Evolutionary conservation across 2,329 filamentous ascomycete species (phyloP), one percentile per base, ranked within the genome.

Genomic region (Cordyceps cateniannulata): DNA sequence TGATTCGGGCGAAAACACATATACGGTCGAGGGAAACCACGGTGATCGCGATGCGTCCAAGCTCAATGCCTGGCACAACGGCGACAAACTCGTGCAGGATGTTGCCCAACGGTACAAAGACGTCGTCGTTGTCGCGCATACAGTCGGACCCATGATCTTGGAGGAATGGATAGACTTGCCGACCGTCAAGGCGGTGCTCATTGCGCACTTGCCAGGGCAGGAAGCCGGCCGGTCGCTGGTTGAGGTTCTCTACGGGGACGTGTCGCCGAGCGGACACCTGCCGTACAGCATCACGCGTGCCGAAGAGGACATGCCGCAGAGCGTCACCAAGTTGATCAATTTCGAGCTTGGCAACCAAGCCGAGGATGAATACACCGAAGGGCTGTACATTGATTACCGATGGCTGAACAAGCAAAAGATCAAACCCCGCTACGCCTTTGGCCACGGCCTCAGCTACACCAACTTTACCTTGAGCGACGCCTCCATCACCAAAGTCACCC

Each of bases 331-430:
- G 3, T 65, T 78, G 8, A 71, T 74, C n/a, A 76, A 85, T 53
- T 84, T 88, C 0, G 69, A 66, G 4, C 66, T 73, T 8, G 44
- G 69, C 0, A 89, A 90, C 18, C 76, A 89, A 1, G 90, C 91
- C 0, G 91, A 96, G 69, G 90, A 96, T 66, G 86, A 91, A 65
- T 96, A 95, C 70, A 81, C 80, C 1, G 91, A 96, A 69, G 91
- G 91, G 0, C 75, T 96, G 0, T 93, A 93, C 69, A 86, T 96
- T 66, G 93, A 97, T 76, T 96, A 97, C 75, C 87, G 92, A 14
- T 84, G 93, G 72, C 93, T 97, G 66, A 92, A 96, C 77, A 90
- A 88, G 70, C 74, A 87, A 59, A 78, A 81, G 61, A 87, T 95
- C 62, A 79, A 79, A 5, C 93, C 93, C 0, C 87, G 89, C 1